Base-by-base conservation (phyloP, 2,329 filamentous ascomycete genomes). In the Aspergillus ibericus region DNA sequence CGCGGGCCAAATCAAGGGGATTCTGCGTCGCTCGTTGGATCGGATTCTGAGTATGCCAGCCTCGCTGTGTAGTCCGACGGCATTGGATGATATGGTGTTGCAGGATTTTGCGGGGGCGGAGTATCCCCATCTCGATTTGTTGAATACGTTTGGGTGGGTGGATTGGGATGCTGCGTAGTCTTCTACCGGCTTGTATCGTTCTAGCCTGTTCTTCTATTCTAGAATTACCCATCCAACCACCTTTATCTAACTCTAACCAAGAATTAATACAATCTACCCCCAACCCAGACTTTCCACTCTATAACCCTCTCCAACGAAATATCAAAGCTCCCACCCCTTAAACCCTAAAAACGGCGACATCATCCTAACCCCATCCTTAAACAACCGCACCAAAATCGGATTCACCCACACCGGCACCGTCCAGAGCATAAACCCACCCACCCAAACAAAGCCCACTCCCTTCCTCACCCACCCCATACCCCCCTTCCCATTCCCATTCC, bases 391-490 rank as follows among this genome's bases (percentile, higher is more conserved):
- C 27, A 66, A 18, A 50, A 67, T 62, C 22, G 65, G 64, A 52
- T 64, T 61, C 25, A 65, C 44, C 65, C 65, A 67, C 3, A 64
- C 60, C 1, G 65, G 64, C 10, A 59, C 44, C 6, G 29, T 52
- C 63, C 60, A 65, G 3, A 60, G 5, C 27, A 67, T 42, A 27
- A 67, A 66, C 7, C 13, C 7, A 6, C 15, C 13, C 0, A 66
- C 64, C 65, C 65, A 66, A 12, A 53, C n/a, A 52, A 60, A 66
- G 12, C 64, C 65, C 1, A 64, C 6, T 1, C 16, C 44, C 6
- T 34, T 40, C n/a, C 48, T 50, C 10, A 44, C 9, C 9, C 29
- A 32, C 27, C 27, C 27, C 8, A 8, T 7, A 5, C 22, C 22
- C 5, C 27, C 27, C 8, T 29, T 29, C 27, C 6, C 27, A 29